These are phyloP conservation scores for Aurantiochytrium sp. DNA, from an alignment of 108 stramenopile species.

Conservation along the genomic window DNA sequence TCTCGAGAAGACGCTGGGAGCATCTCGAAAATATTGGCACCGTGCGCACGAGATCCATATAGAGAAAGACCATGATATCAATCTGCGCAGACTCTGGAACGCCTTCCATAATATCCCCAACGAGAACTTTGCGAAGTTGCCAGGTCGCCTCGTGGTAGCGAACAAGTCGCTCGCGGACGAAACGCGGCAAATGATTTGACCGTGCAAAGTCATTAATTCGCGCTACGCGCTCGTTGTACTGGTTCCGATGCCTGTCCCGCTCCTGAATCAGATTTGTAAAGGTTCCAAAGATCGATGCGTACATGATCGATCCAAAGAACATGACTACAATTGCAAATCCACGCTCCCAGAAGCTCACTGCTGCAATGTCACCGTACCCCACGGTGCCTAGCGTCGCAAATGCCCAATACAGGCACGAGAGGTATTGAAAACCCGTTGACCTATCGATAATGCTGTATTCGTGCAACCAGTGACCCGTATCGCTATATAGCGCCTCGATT, in stretches of 20 bases:
- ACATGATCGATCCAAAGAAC: constrained; percentile 13
- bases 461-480: not conserved
- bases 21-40: not conserved
- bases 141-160: constrained; percentile 7
- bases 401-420: constrained; percentile 29
- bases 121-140: not conserved
- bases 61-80: constrained; percentile 1
- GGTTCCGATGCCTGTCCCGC: not conserved
- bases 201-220: not conserved
- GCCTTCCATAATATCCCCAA: not conserved
- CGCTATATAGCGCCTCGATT: not conserved
- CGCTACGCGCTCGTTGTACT: not conserved
- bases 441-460: not conserved
- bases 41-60: not conserved
- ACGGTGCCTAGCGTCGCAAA: constrained; percentile 30
- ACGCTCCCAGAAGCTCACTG: not conserved
- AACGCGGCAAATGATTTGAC: not conserved
- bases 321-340: constrained; percentile 13
- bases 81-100: not conserved
- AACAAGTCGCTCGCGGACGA: not conserved
- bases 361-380: constrained; percentile 32
- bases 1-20: not conserved
- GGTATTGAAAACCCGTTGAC: not conserved
- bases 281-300: constrained; percentile 26
- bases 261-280: constrained; percentile 1